A percentile compares a stretch with the other conserved stretches of the same genome.
These are phyloP conservation scores for Pseudovirgaria hyperparasitica DNA, from an alignment of 2,329 filamentous ascomycete species.

Conservation along the genomic window DNA sequence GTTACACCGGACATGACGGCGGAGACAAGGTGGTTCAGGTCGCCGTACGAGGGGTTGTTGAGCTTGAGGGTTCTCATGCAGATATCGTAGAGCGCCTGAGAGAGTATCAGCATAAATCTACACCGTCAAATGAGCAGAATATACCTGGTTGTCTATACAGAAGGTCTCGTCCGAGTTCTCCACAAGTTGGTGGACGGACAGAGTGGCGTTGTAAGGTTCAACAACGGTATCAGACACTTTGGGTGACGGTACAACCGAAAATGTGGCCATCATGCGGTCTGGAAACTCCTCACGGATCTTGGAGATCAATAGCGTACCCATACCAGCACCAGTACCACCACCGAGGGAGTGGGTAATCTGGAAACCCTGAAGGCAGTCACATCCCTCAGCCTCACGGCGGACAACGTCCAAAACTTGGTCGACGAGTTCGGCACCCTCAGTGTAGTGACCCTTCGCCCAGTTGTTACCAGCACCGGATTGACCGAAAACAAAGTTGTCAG, in stretches of 20 bases:
- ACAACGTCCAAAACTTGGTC: slow-evolving; percentile 98
- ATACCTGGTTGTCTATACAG: slow-evolving; percentile 97
- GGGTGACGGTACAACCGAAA: slow-evolving; percentile 95
- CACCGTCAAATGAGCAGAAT: slow-evolving; percentile 4
- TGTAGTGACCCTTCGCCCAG: slow-evolving; percentile 99
- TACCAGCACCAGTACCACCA: slow-evolving; percentile 99
- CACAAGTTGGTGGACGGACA: slow-evolving; percentile 96
- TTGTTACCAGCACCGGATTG: slow-evolving; percentile 99
- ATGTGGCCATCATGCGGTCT: slow-evolving; percentile 99
- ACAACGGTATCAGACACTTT: slow-evolving; percentile 99
- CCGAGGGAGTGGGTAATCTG: slow-evolving; percentile 99
- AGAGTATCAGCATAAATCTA: slow-evolving; percentile 8
- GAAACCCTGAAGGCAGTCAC: slow-evolving; percentile 99
- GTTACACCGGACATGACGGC: slow-evolving; percentile 99
- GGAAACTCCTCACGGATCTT: slow-evolving; percentile 99
- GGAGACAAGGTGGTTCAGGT: slow-evolving; percentile 98
- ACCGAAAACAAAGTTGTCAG: slow-evolving; percentile 99
- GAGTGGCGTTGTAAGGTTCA: slow-evolving; percentile 98
- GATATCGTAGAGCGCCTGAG: slow-evolving; percentile 88
- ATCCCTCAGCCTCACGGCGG: slow-evolving; percentile 95
- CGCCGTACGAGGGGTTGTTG: slow-evolving; percentile 94
- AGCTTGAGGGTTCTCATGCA: slow-evolving; percentile 99
- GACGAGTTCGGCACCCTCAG: slow-evolving; percentile 96
- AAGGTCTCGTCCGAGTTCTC: slow-evolving; percentile 99
- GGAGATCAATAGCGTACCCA: slow-evolving; percentile 98